Evolutionary conservation across 2,329 filamentous ascomycete genomes (phyloP), one percentile per base, ranked within the genome.

Genomic region (Exophiala phaeomuriformis): DNA sequence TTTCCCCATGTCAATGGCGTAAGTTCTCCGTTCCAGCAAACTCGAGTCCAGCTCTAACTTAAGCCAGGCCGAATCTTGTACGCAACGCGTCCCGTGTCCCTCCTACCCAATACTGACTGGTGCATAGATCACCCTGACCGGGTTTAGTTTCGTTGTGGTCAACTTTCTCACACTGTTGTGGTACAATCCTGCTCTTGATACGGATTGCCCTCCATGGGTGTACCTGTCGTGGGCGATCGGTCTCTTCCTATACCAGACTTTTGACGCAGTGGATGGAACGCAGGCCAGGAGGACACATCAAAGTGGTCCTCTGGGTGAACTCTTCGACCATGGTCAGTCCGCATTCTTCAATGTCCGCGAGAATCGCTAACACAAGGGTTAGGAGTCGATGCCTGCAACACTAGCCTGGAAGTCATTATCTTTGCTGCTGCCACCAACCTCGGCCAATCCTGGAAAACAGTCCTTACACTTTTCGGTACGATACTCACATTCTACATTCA

Each of bases 401-500:
- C 93, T 3, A 85, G 84, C n/a, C 82, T 98, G 61, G 93, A 94
- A 67, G 88, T 91, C 36, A 77, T 97, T 55, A 81, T 98, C 62
- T 98, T 98, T 67, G 88, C 90, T 7, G 90, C 85, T 33, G 85
- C 87, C 35, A 90, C 95, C 77, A 96, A 96, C 67, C 81, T 97
- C 67, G 91, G 91, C 43, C 89, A 95, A 72, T 83, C 85, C 56
- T 96, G 90, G 91, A 83, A 83, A 71, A 95, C 90, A 0, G 83
- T 96, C 8, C 74, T 89, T 55, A 83, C 80, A 3, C 79, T 96
- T 10, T 95, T 95, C 72, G 88, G 85, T 63, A 85, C 87, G 4
- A 82, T 91, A 55, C 77, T 94, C 64, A 96, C 93, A n/a, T 98
- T 98, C 71, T 97, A 97, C 70, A 86, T 97, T 40, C 93, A 97